Evolutionary conservation across 1,284 basidiomycete species (phyloP).

Genomic region (Porogramme epimiltina): DNA sequence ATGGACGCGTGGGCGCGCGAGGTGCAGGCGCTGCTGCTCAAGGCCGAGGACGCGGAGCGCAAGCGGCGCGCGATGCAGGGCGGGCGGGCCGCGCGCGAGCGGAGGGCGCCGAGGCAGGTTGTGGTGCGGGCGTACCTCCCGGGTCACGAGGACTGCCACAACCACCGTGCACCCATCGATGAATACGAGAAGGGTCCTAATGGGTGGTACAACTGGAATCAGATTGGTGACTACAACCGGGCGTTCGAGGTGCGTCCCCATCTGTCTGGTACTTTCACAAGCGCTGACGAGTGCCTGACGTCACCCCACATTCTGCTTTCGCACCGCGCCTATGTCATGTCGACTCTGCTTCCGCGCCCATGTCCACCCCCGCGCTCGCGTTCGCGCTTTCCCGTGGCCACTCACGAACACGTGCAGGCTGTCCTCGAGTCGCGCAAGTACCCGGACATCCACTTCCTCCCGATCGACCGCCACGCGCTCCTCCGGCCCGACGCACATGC

Average conservation of each 20-base stretch:
- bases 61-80: constrained; percentile 14
- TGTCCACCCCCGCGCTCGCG: too few relatives aligned
- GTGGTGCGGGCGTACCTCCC: constrained; percentile 63
- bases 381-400: background rate
- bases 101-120: constrained; percentile 40
- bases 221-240: constrained; percentile 55
- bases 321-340: too few relatives aligned
- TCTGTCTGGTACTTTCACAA: too few relatives aligned
- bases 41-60: constrained; percentile 11
- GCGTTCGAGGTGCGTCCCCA: constrained; percentile 50
- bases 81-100: background rate
- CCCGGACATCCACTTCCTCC: constrained; percentile 57
- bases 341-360: too few relatives aligned
- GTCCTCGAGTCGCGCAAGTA: constrained; percentile 43
- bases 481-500: constrained; percentile 67
- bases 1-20: constrained; percentile 45
- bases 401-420: constrained; percentile 7
- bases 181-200: constrained; percentile 42
- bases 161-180: constrained; percentile 43
- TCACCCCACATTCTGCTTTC: too few relatives aligned
- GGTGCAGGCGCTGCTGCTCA: constrained; percentile 33
- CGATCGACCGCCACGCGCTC: constrained; percentile 59
- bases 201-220: constrained; percentile 65
- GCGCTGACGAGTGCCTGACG: background rate
- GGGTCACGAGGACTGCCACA: constrained; percentile 65